Evolutionary conservation across 768 basidiomycete genomes (phyloP).

Genomic region (Pulveroboletus ravenelii): DNA sequence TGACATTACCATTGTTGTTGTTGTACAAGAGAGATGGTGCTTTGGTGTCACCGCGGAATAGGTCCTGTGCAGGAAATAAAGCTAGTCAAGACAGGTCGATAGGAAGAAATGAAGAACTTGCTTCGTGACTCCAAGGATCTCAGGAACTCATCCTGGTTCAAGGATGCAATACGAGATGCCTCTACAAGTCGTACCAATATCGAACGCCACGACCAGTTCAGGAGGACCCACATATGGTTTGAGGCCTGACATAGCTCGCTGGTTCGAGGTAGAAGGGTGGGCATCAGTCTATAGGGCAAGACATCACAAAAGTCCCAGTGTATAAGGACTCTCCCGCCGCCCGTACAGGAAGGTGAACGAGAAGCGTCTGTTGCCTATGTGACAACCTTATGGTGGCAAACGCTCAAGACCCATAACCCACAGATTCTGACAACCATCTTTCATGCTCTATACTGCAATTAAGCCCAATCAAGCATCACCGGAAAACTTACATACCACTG

Average conservation of each 20-base stretch:
- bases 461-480: neutral
- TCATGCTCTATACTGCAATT: neutral
- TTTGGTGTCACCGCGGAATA: slow-evolving; percentile 30
- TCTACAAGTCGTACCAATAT: neutral
- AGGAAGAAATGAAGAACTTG: neutral
- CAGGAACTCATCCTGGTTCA: neutral
- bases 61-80: slow-evolving; percentile 16
- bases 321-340: neutral
- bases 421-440: neutral
- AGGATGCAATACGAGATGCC: neutral
- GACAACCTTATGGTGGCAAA: neutral
- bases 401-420: neutral
- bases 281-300: neutral
- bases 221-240: neutral
- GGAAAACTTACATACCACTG: neutral
- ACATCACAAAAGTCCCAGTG: neutral
- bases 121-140: neutral
- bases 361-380: neutral
- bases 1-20: slow-evolving; percentile 26
- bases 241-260: slow-evolving; percentile 1
- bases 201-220: neutral
- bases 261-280: neutral
- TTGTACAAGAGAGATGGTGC: slow-evolving; percentile 44
- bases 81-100: neutral
- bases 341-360: neutral